These are phyloP conservation scores for Ceratocystiopsis brevicomis DNA, from an alignment of 2,329 filamentous ascomycete species.

Conservation along the genomic window DNA sequence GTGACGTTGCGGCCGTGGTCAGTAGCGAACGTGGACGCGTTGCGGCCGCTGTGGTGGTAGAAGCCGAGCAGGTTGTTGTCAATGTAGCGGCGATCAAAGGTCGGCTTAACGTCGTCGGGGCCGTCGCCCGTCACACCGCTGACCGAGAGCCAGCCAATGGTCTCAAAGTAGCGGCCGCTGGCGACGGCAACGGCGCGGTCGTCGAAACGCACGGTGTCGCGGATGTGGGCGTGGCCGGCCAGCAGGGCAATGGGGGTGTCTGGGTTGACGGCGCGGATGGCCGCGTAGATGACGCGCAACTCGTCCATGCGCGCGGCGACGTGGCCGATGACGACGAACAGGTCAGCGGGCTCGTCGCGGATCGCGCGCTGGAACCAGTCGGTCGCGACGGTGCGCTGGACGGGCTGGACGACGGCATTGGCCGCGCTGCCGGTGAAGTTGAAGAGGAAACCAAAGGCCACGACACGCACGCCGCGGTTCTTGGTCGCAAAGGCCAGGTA, in stretches of 20 bases:
- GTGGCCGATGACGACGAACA: constrained; percentile 77
- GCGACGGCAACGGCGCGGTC: constrained; percentile 60
- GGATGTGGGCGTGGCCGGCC: constrained; percentile 76
- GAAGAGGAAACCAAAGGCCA: constrained; percentile 89
- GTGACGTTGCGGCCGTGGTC: constrained; percentile 55
- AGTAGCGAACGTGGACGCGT: constrained; percentile 57
- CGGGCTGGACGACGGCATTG: constrained; percentile 68
- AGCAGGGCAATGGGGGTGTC: constrained; percentile 81
- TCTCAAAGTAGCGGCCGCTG: constrained; percentile 86
- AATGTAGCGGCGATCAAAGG: constrained; percentile 67
- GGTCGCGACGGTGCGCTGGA: constrained; percentile 63
- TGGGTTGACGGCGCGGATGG: constrained; percentile 58
- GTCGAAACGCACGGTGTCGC: constrained; percentile 69
- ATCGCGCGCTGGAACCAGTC: constrained; percentile 80
- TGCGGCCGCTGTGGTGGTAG: constrained; percentile 59
- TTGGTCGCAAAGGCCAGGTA: constrained; percentile 85
- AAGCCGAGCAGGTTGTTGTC: constrained; percentile 84
- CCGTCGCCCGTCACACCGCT: constrained; percentile 33
- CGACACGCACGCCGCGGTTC: constrained; percentile 63
- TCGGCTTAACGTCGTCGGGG: constrained; percentile 14
- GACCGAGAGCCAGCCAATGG: constrained; percentile 82
- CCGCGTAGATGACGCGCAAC: constrained; percentile 57
- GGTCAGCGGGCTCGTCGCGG: constrained; percentile 54
- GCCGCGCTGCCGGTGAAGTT: constrained; percentile 83
- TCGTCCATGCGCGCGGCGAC: constrained; percentile 67